Percentiles rank a stretch among this genome's conserved stretches.
Conservation (phyloP, 2,329 filamentous ascomycete species). For the Phaeomoniella chlamydospora region DNA sequence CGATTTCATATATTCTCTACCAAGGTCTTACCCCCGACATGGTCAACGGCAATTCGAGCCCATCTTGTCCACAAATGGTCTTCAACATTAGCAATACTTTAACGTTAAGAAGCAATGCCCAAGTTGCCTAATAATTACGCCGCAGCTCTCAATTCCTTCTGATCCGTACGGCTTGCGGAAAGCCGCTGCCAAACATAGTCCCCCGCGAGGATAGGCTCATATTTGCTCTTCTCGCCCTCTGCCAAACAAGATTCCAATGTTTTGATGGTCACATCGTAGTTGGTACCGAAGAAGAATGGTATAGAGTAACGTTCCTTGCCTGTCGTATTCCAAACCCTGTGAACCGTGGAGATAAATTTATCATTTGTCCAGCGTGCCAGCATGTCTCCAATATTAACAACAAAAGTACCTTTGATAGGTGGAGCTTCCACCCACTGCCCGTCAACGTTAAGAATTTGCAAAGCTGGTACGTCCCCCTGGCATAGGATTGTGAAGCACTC, state of each 20-base stretch:
- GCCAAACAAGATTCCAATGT: not conserved
- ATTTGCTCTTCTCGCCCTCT: conserved; percentile 1
- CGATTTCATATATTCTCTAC: no score
- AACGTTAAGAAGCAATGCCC: no score
- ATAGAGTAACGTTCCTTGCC: conserved; percentile 5
- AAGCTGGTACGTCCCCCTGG: conserved; percentile 3
- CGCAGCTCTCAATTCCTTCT: conserved; percentile 1
- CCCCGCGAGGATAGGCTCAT: conserved; percentile 2
- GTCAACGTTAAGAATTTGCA: conserved; percentile 7
- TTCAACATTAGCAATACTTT: no score
- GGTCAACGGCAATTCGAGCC: no score
- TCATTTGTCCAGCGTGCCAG: conserved; percentile 6
- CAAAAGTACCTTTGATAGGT: conserved; percentile 6
- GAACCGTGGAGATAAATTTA: conserved; percentile 5
- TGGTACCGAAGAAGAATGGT: conserved; percentile 9
- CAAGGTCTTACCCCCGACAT: no score
- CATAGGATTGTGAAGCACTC: conserved; percentile 9
- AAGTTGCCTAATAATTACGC: no score
- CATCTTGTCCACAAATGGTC: no score
- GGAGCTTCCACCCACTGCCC: conserved; percentile 9
- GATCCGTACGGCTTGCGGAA: conserved; percentile 2
- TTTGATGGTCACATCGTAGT: conserved; percentile 8
- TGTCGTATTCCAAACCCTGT: conserved; percentile 3
- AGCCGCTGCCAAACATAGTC: conserved; percentile 3
- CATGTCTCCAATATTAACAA: conserved; percentile 8